A percentile compares a stretch with the other conserved stretches of the same genome.
Conservation (phyloP, 2,329 filamentous ascomycete species). For the Teratosphaeriaceae sp. region DNA sequence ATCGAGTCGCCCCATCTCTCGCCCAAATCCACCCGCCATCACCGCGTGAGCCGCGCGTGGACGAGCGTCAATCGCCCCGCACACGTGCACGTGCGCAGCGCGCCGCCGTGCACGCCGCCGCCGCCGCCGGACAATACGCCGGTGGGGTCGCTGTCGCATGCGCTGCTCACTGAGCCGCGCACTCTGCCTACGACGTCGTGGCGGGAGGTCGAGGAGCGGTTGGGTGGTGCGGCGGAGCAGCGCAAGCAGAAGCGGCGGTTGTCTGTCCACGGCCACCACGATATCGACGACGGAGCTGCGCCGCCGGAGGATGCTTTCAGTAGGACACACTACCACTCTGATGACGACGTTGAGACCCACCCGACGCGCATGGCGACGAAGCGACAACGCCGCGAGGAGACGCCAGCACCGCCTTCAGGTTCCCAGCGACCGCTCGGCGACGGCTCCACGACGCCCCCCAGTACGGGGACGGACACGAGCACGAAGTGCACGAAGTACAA, state of each 20-base stretch:
- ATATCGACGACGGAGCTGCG: slow-evolving; percentile 5
- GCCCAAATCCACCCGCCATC: slow-evolving; percentile 22
- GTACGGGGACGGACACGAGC: not conserved
- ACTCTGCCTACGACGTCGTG: slow-evolving; percentile 13
- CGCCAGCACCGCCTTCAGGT: not conserved
- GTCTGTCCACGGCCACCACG: slow-evolving; percentile 5
- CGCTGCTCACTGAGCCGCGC: slow-evolving; percentile 15
- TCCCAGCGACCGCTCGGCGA: not conserved
- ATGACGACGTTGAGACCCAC: slow-evolving; percentile 14
- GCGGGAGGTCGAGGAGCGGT: slow-evolving; percentile 5
- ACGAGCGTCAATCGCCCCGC: slow-evolving; percentile 20
- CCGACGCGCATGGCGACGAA: slow-evolving; percentile 1
- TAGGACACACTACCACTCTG: slow-evolving; percentile 2
- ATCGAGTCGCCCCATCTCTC: slow-evolving; percentile 21
- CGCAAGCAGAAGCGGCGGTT: slow-evolving; percentile 10
- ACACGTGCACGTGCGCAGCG: too few species aligned
- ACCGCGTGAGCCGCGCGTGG: slow-evolving; percentile 12
- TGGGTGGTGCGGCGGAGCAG: slow-evolving; percentile 4
- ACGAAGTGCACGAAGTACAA: slow-evolving; percentile 7
- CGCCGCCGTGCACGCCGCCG: slow-evolving; percentile 6
- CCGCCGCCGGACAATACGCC: slow-evolving; percentile 6
- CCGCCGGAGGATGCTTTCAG: too few species aligned
- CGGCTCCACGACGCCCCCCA: not conserved
- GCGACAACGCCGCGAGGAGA: not conserved
- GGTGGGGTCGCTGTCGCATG: slow-evolving; percentile 8